Base-by-base conservation (phyloP, 345 rosid species). In the Citrus mangshanensis region DNA sequence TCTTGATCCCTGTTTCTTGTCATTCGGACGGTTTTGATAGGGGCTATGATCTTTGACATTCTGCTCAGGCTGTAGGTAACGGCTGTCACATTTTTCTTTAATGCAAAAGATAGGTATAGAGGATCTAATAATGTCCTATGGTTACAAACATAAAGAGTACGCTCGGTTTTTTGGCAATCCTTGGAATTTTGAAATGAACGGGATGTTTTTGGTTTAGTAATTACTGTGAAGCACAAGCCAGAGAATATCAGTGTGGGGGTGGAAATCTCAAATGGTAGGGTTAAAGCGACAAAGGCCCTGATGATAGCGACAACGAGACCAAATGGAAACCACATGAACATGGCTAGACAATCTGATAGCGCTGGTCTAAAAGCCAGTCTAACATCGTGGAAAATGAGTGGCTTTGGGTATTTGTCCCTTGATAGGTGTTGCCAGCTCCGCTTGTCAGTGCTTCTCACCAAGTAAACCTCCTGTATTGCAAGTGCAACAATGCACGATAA, bases 351-450 rank as follows among this genome's bases (percentile, higher is more conserved):
- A 72, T 88, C 78, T 27, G 72, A 21, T 28, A 85, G 88, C 34
- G 88, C 84, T 55, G 98, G 98, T 61, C 66, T 86, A n/a, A 89
- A 79, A 38, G 94, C 95, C 28, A 95, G 81, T 71, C 98, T 83
- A n/a, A 97, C 95, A 61, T 95, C 98, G 40, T 92, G 98, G 79
- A 93, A 95, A 25, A 93, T 84, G 28, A 93, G 79, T 76, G 95
- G 91, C 70, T 86, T 89, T 21, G 91, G 88, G 83, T 91, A 89
- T 42, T 74, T 83, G 13, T 80, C 78, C 65, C 81, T 80, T 22
- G 90, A 86, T 51, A 93, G 89, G 28, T 70, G 77, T 72, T 79
- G 85, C 95, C 93, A 89, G 75, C 62, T 85, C 74, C 81, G 81
- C 74, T 92, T 92, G 81, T 95, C 98, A 2, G 84, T 80, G 80